A percentile compares a stretch with the other conserved stretches of the same genome.
Evolutionary conservation across 129 eudicot genomes (phyloP).

Genomic region (Tanacetum coccineum): DNA sequence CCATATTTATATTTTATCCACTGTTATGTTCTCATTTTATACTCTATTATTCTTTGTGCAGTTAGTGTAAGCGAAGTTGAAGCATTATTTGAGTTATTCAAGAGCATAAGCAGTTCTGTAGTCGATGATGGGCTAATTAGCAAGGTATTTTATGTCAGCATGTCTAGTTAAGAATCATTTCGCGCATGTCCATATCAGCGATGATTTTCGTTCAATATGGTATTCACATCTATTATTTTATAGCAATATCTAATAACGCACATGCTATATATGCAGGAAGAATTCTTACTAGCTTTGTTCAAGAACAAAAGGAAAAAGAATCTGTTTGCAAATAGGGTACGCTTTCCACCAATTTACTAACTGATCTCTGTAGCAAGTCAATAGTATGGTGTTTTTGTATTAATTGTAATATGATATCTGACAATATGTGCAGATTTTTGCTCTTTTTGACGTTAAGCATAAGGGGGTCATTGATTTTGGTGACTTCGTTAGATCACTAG

Average conservation of each 20-base stretch:
- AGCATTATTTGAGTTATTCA: slow-evolving; percentile 52
- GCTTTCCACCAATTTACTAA: slow-evolving; percentile 22
- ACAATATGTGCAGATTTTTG: slow-evolving; percentile 59
- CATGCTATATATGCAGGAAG: slow-evolving; percentile 58
- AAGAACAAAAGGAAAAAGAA: slow-evolving; percentile 79
- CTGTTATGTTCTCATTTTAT: too few species aligned
- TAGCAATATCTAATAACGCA: not conserved
- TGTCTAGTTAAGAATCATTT: not conserved
- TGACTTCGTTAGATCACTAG: slow-evolving; percentile 89
- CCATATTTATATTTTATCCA: too few species aligned
- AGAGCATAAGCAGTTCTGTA: slow-evolving; percentile 59
- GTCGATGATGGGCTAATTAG: slow-evolving; percentile 49
- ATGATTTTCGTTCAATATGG: slow-evolving; percentile 1
- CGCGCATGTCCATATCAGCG: not conserved
- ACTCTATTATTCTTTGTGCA: slow-evolving; percentile 11
- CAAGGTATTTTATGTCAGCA: slow-evolving; percentile 34
- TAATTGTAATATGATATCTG: slow-evolving; percentile 6
- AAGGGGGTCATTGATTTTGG: slow-evolving; percentile 88
- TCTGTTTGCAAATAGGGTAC: slow-evolving; percentile 91
- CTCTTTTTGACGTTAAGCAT: slow-evolving; percentile 75
- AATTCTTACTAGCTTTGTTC: slow-evolving; percentile 85
- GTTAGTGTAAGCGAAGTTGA: slow-evolving; percentile 61
- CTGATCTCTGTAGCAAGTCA: not conserved
- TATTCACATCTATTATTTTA: slow-evolving; percentile 9
- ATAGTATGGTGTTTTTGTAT: not conserved